Base-by-base conservation (phyloP, 768 basidiomycete species). In the Dentipellis fragilis region DNA sequence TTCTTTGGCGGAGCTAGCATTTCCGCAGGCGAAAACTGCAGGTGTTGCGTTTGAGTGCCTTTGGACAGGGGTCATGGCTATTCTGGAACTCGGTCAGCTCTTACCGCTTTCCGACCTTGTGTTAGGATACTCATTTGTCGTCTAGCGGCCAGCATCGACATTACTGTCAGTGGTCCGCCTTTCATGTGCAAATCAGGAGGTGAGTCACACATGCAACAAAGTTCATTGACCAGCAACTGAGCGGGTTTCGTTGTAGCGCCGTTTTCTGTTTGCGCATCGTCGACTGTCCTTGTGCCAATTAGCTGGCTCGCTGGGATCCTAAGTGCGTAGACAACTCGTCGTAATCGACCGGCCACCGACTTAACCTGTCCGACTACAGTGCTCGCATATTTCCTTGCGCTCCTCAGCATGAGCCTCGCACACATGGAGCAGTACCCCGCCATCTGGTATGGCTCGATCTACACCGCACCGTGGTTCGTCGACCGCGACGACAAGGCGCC, bases 401-500 rank as follows among this genome's bases (percentile, higher is more conserved):
- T 87, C 23, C 71, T 78, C 62, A 66, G 78, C 57, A 65, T 72
- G 53, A 64, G 75, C 29, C 64, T 77, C 57, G 63, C 72, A 4
- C 84, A 87, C 58, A 64, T 67, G 19, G 58, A 60, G 42, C 61
- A 62, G 10, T 64, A 77, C 59, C 72, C 75, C 11, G 68, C 70
- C 49, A 70, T 87, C 56, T 87, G 84, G 84, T 66, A 52, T 19
- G 68, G 69, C 45, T 73, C 76, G 14, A 66, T 86, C 36, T 76
- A 77, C 57, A 64, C 69, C 16, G 71, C 84, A 16, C 75, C 75
- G 7, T 87, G 86, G 86, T 87, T 84, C 63, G 46, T 64, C 58
- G 54, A 48, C 6, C 42, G 34, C 34, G 46, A 58, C 17, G 36
- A 22, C 22, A 37, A 19, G 37, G 29, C 1, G 50, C 51, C 61